Base-by-base conservation (phyloP, 2,329 filamentous ascomycete species). In the Pyricularia grisea region DNA sequence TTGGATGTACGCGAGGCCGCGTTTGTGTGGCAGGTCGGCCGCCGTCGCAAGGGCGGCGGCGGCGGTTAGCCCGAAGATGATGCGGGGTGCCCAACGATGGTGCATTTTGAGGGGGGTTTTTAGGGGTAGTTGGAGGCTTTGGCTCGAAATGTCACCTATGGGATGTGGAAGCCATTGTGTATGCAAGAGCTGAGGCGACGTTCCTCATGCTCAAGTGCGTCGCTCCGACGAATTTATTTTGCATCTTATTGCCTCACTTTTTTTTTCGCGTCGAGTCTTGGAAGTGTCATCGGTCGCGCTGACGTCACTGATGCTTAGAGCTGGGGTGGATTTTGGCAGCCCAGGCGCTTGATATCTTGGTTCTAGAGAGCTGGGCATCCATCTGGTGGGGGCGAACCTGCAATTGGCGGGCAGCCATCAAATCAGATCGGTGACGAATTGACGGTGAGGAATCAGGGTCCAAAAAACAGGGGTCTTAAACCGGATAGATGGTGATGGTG, bases 1-100 rank as follows among this genome's bases (percentile, higher is more conserved):
- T 70, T 70, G 69, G 23, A 72, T 70, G 63, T 75, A 77, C 20
- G 73, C 73, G 65, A 76, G 70, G 33, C 76, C 76, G 58, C 75
- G 73, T 67, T 77, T 77, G 6, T 74, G 23, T n/a, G 58, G 66
- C 17, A 58, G 25, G 17, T 65, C 63, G 63, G 63, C 63, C 42
- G 42, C 42, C 42, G 42, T 50, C 20, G 42, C 42, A n/a, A 50
- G 14, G 36, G 17, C 42, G 14, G 42, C 42, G 42, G 42, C 17
- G 42, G 42, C 42, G 20, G 33, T 36, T 14, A 50, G 42, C 17
- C 42, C 42, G 17, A 50, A 11, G 14, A 50, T 50, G 42, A 50
- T 50, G 42, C 42, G 17, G 10, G 42, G 42, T 50, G 42, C 10
- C 42, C 42, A 50, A 50, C 17, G 42, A 50, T 50, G 42, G 9